Evolutionary conservation across 2,329 filamentous ascomycete genomes (phyloP).

Genomic region (Talaromyces sp.): DNA sequence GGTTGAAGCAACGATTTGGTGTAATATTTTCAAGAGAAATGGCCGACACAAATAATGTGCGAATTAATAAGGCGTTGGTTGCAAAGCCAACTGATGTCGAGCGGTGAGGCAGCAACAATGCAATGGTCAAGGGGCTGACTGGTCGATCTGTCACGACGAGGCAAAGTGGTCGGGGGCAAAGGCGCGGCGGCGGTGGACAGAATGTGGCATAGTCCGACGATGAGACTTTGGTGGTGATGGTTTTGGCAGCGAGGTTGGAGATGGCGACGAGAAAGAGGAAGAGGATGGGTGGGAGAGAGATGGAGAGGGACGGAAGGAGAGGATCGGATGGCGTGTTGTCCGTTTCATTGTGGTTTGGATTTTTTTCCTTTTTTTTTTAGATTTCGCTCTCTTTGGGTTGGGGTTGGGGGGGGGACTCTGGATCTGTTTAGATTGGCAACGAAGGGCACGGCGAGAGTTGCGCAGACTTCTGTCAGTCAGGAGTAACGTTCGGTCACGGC

Average conservation of each 20-base stretch:
- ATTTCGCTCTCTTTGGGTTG: background rate
- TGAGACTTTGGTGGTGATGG: slow-evolving; percentile 23
- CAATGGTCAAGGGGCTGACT: slow-evolving; percentile 16
- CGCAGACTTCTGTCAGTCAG: slow-evolving; percentile 1
- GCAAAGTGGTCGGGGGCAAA: slow-evolving; percentile 27
- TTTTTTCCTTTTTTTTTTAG: slow-evolving; percentile 5
- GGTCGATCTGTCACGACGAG: slow-evolving; percentile 29
- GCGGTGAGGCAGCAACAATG: slow-evolving; percentile 19
- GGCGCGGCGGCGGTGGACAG: slow-evolving; percentile 22
- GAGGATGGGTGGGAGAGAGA: slow-evolving; percentile 14
- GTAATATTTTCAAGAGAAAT: background rate
- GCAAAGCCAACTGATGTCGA: slow-evolving; percentile 26
- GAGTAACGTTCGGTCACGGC: background rate
- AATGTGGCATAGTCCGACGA: slow-evolving; percentile 30
- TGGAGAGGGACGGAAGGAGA: slow-evolving; percentile 21
- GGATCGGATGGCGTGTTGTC: slow-evolving; percentile 22
- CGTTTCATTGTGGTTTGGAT: slow-evolving; percentile 28
- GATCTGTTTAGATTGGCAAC: slow-evolving; percentile 14
- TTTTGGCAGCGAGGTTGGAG: slow-evolving; percentile 22
- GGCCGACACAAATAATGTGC: background rate
- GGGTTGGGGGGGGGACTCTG: background rate
- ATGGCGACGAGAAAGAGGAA: slow-evolving; percentile 18
- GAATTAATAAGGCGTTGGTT: slow-evolving; percentile 21
- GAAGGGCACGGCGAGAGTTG: slow-evolving; percentile 4
- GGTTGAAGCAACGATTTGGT: too few species aligned